These are phyloP conservation scores for Cubamyces lactineus DNA, from an alignment of 768 basidiomycete species.

Conservation along the genomic window DNA sequence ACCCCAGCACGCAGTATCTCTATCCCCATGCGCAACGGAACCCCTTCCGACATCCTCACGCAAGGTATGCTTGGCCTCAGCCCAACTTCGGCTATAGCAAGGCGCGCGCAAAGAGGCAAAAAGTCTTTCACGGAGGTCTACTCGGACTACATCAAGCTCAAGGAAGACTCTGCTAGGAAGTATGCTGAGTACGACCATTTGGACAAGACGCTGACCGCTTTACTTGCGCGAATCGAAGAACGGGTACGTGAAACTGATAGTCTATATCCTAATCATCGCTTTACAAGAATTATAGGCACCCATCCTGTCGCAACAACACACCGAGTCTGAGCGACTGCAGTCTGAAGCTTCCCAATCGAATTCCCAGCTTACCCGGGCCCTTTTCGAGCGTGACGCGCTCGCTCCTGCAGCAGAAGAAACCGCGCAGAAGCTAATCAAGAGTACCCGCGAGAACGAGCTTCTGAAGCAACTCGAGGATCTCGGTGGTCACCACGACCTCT, in stretches of 20 bases:
- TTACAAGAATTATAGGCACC: conserved; percentile 65
- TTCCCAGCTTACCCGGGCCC: conserved; percentile 72
- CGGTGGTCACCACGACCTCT: conserved; percentile 80
- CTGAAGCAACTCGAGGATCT: conserved; percentile 76
- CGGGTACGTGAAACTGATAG: conserved; percentile 52
- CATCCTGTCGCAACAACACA: conserved; percentile 84
- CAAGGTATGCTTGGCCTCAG: conserved; percentile 73
- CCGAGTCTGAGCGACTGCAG: conserved; percentile 86
- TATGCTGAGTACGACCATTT: conserved; percentile 83
- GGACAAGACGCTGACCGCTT: conserved; percentile 75
- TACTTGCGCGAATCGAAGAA: conserved; percentile 91
- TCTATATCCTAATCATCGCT: not conserved
- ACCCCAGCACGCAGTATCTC: conserved; percentile 42
- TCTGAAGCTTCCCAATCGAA: conserved; percentile 81
- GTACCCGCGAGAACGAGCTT: conserved; percentile 63
- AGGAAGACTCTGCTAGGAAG: conserved; percentile 80
- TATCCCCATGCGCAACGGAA: conserved; percentile 45
- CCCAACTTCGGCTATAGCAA: conserved; percentile 87
- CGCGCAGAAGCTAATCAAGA: conserved; percentile 63
- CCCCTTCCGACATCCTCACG: conserved; percentile 44
- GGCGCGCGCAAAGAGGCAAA: conserved; percentile 76
- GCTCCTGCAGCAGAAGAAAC: conserved; percentile 57
- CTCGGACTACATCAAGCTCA: conserved; percentile 83
- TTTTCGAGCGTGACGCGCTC: conserved; percentile 75
- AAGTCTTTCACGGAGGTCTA: conserved; percentile 96